Evolutionary conservation across 345 rosid species (phyloP).

Genomic region (Salix exigua): DNA sequence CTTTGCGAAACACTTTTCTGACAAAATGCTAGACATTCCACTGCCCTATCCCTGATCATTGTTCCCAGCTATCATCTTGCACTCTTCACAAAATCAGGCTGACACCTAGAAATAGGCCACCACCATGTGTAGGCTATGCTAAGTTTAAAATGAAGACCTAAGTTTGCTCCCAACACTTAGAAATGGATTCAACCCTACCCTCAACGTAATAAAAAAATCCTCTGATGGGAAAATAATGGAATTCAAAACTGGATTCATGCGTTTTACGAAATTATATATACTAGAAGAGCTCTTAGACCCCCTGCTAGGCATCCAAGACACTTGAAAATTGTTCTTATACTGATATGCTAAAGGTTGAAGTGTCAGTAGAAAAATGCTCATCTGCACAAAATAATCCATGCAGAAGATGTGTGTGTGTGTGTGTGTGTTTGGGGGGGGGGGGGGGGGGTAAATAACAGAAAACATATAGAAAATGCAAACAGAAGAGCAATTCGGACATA

Average conservation of each 20-base stretch:
- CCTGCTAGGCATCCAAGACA: too few relatives aligned
- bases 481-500: conserved; percentile 11
- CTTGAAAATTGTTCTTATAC: too few relatives aligned
- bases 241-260: neutral
- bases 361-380: too few relatives aligned
- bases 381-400: neutral
- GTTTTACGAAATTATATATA: neutral
- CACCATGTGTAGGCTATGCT: neutral
- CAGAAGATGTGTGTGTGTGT: neutral
- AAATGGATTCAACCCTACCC: neutral
- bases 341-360: too few relatives aligned
- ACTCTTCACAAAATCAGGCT: neutral
- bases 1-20: neutral
- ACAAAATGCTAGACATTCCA: neutral
- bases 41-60: neutral
- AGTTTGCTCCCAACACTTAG: neutral
- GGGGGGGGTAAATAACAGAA: neutral
- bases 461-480: neutral
- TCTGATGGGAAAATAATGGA: neutral
- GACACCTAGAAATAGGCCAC: neutral
- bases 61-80: neutral
- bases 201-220: neutral
- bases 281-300: neutral
- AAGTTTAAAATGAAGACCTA: conserved; percentile 1
- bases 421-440: too few relatives aligned